Conservation (phyloP, 1,284 basidiomycete genomes). For the Anthracocystis panici-leucophaei region DNA sequence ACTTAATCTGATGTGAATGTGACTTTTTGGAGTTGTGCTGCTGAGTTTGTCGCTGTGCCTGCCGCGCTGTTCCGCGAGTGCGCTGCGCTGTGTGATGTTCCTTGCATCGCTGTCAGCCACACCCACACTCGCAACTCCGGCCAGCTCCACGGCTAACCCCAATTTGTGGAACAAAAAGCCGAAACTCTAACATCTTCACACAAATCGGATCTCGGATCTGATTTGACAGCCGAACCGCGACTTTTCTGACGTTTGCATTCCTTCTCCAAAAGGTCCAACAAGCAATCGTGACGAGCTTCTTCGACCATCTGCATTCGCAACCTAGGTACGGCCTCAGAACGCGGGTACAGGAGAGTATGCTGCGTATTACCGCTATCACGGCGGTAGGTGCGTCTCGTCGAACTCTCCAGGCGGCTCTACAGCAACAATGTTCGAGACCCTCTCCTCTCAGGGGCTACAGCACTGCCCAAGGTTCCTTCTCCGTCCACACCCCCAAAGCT, state of each 20-base stretch:
- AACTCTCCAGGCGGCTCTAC: slow-evolving; percentile 9
- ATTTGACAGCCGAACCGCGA: not conserved
- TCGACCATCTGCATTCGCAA: not conserved
- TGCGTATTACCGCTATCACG: slow-evolving; percentile 22
- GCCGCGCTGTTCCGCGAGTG: not conserved
- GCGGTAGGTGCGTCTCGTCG: slow-evolving; percentile 25
- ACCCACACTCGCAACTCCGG: not conserved
- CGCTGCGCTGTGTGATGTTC: not conserved
- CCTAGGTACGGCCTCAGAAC: not conserved
- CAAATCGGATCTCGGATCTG: slow-evolving; percentile 1
- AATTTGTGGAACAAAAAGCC: not conserved
- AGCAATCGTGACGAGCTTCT: not conserved
- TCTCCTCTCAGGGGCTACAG: slow-evolving; percentile 13
- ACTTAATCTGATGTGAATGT: not conserved
- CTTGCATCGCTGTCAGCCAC: not conserved
- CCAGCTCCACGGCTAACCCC: not conserved
- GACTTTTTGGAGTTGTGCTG: slow-evolving; percentile 6
- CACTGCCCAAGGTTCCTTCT: slow-evolving; percentile 19
- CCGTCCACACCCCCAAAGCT: slow-evolving; percentile 28
- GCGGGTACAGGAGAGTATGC: slow-evolving; percentile 4
- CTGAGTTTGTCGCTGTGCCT: slow-evolving; percentile 9
- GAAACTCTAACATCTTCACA: not conserved
- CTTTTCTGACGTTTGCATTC: slow-evolving; percentile 2
- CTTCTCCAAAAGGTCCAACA: not conserved
- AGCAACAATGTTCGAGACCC: not conserved